These are phyloP conservation scores for Paraphaeosphaeria sporulosa DNA, from an alignment of 2,329 filamentous ascomycete species.

Conservation along the genomic window DNA sequence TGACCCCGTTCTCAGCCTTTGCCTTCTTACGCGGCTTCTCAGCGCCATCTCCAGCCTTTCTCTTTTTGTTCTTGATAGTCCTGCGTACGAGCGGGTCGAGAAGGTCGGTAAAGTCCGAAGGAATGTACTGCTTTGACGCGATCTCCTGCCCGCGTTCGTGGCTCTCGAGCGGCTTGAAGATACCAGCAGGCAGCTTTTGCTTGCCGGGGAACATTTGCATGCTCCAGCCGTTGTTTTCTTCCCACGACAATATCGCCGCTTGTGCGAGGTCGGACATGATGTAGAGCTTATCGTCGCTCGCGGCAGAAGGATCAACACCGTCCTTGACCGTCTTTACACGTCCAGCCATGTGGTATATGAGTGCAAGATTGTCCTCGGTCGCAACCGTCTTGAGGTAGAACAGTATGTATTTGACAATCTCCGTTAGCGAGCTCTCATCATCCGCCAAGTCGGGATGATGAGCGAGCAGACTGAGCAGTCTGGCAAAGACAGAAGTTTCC, in stretches of 20 bases:
- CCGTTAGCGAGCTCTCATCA: conserved; percentile 70
- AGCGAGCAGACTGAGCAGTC: conserved; percentile 85
- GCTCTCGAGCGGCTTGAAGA: conserved; percentile 78
- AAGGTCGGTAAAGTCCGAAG: conserved; percentile 74
- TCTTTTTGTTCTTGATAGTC: conserved; percentile 68
- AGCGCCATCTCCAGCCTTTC: conserved; percentile 39
- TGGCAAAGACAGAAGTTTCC: conserved; percentile 76
- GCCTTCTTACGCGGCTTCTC: conserved; percentile 46
- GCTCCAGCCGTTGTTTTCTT: conserved; percentile 84
- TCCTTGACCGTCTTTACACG: conserved; percentile 90
- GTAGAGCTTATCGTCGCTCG: conserved; percentile 75
- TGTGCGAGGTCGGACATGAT: conserved; percentile 88
- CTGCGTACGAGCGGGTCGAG: conserved; percentile 79
- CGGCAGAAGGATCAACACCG: conserved; percentile 66
- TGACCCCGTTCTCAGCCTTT: conserved; percentile 38
- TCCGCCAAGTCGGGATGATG: conserved; percentile 88
- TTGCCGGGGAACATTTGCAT: conserved; percentile 85
- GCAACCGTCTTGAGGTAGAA: conserved; percentile 87
- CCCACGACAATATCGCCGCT: conserved; percentile 81
- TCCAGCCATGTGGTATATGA: conserved; percentile 92
- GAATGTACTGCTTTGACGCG: conserved; percentile 83
- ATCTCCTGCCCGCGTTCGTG: conserved; percentile 84
- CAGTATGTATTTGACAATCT: conserved; percentile 87
- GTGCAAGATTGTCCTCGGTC: conserved; percentile 83
- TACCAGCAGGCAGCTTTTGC: conserved; percentile 77